Evolutionary conservation across 352 stramenopile genomes (phyloP).

Genomic region (Phytophthora tentaculata): DNA sequence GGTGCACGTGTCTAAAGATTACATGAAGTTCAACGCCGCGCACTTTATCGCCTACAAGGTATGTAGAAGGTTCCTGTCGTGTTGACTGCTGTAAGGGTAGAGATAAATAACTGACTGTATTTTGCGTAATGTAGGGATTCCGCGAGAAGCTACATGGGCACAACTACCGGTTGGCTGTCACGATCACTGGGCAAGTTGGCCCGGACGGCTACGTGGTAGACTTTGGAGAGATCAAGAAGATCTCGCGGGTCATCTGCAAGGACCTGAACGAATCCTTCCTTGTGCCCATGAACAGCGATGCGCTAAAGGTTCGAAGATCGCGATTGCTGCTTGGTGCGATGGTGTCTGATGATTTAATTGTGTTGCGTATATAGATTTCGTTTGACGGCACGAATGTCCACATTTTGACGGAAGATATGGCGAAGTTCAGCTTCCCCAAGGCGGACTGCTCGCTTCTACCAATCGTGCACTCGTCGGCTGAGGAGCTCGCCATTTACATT

Average conservation of each 20-base stretch:
- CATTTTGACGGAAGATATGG: conserved; percentile 94
- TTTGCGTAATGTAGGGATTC: conserved; percentile 83
- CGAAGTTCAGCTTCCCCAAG: conserved; percentile 95
- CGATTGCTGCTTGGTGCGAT: neutral
- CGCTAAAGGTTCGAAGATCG: conserved; percentile 74
- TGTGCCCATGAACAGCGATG: conserved; percentile 95
- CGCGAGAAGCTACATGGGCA: conserved; percentile 97
- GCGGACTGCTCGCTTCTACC: conserved; percentile 95
- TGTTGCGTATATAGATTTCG: conserved; percentile 59
- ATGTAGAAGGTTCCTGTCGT: neutral
- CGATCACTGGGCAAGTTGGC: conserved; percentile 86
- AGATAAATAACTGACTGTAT: conserved; percentile 4
- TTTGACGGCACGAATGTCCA: conserved; percentile 89
- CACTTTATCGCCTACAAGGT: conserved; percentile 93
- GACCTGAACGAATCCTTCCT: conserved; percentile 98
- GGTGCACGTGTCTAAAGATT: conserved; percentile 90
- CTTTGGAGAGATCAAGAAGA: conserved; percentile 98
- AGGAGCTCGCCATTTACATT: conserved; percentile 97
- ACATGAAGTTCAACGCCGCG: conserved; percentile 93
- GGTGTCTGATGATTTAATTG: neutral
- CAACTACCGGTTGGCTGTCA: conserved; percentile 96
- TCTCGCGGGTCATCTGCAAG: conserved; percentile 94
- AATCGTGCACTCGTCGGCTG: conserved; percentile 96
- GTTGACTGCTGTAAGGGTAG: neutral
- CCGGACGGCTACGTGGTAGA: conserved; percentile 97